phyloP scores from a whole-genome alignment of 352 stramenopile genomes.

The Blastocystis sp. region DNA sequence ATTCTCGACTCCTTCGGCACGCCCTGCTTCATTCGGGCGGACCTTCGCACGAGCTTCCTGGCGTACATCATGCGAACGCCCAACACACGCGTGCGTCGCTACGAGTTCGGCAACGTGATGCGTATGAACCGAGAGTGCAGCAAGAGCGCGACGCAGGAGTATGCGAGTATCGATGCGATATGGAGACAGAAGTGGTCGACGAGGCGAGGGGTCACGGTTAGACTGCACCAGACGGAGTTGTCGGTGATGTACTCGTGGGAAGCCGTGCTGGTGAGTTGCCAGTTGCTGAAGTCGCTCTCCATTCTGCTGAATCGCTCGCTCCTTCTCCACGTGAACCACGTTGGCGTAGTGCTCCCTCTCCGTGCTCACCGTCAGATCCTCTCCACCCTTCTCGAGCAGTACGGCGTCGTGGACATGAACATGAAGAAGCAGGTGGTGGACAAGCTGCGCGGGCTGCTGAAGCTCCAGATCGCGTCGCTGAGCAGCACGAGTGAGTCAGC shows the following conservation, averaged over 20 bases:
- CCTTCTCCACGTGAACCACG: slow-evolving; percentile 6
- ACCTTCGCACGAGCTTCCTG: slow-evolving; percentile 20
- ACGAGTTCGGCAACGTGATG: slow-evolving; percentile 21
- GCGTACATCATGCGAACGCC: not conserved
- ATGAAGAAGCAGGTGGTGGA: slow-evolving; percentile 39
- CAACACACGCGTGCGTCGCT: slow-evolving; percentile 21
- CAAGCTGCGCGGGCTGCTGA: slow-evolving; percentile 11
- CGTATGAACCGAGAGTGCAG: not conserved
- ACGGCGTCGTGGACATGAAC: slow-evolving; percentile 12
- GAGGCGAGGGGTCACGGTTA: not conserved
- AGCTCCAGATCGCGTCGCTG: slow-evolving; percentile 1
- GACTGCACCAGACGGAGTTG: not conserved
- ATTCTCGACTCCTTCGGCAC: slow-evolving; percentile 15
- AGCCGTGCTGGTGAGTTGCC: not conserved
- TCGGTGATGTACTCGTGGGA: slow-evolving; percentile 21
- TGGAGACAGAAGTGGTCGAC: not conserved
- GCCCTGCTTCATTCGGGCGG: not conserved
- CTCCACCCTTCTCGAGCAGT: slow-evolving; percentile 21
- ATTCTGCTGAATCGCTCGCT: not conserved
- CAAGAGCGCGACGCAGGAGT: not conserved
- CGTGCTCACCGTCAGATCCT: not conserved
- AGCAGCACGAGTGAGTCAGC: not conserved
- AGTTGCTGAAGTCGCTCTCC: not conserved
- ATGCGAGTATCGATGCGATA: not conserved
- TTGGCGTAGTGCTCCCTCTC: not conserved